These are phyloP conservation scores for Gossypium sturtianum DNA, from an alignment of 345 rosid species.

Conservation along the genomic window DNA sequence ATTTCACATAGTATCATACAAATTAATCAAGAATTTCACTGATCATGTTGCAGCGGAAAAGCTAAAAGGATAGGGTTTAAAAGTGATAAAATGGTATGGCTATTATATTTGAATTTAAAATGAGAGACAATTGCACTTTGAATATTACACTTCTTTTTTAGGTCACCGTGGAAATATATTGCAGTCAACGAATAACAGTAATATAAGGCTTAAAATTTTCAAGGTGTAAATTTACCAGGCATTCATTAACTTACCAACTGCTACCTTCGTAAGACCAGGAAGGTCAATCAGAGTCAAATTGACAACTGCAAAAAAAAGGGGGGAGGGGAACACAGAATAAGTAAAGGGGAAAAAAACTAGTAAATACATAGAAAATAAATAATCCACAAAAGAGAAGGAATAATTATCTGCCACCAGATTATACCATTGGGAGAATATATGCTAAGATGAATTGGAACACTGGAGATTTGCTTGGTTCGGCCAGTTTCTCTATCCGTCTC, in stretches of 20 bases:
- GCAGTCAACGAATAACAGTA: background rate
- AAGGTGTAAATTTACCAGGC: background rate
- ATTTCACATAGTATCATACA: slow-evolving; percentile 6
- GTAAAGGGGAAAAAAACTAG: background rate
- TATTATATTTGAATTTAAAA: background rate
- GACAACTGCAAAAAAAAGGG: slow-evolving; percentile 60
- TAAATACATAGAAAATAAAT: background rate
- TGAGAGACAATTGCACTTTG: background rate
- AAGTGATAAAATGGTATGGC: background rate
- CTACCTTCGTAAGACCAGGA: slow-evolving; percentile 99
- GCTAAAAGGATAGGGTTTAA: background rate
- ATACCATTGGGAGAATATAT: slow-evolving; percentile 89
- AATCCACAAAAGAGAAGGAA: background rate
- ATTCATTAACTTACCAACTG: slow-evolving; percentile 66
- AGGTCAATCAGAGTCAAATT: slow-evolving; percentile 96
- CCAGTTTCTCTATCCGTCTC: slow-evolving; percentile 99
- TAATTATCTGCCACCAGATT: background rate
- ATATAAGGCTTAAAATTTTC: background rate
- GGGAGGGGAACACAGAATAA: slow-evolving; percentile 2
- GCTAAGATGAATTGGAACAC: slow-evolving; percentile 96
- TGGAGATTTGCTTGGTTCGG: slow-evolving; percentile 75
- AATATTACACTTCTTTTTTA: background rate
- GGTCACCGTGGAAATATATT: slow-evolving; percentile 3
- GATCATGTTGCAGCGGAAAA: background rate
- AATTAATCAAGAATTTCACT: background rate